Base-by-base conservation (phyloP, 352 stramenopile genomes). In the Thalassiosira mediterranea region DNA sequence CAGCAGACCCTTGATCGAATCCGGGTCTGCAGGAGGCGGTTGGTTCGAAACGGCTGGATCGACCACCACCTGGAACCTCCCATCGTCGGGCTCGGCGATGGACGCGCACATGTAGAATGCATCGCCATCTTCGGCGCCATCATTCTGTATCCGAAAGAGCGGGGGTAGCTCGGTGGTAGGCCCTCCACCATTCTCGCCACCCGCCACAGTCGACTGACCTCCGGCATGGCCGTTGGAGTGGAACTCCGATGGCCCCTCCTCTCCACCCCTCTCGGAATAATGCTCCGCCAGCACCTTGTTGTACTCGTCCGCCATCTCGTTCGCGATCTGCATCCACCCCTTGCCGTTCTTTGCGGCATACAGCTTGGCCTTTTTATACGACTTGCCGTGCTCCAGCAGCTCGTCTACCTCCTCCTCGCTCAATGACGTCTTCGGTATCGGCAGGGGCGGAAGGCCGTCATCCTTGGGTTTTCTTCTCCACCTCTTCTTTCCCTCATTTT, bases 51-150 rank as follows among this genome's bases (percentile, higher is more conserved):
- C 49, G 15, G 40, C 52, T 29, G 73, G 64, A 68, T 86, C 70
- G 32, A 92, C 72, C 4, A 79, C 44, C 52, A 91, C 88, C 17
- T 64, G 15, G 75, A 92, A 92, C 52, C 73, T 48, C 11, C 72
- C 69, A 59, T 73, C 60, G 13, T 62, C 37, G 23, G 46, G 25
- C 60, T 90, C 81, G 17, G 63, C 83, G 21, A 90, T 72, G 13
- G 86, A 54, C 51, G 76, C 82, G 69, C 49, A 86, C n/a, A 90
- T 80, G 51, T 88, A 92, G 74, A 90, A 88, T 25, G 59, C 19
- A 54, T 32, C 19, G 15, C n/a, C 29, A 2, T 8, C 17, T 19
- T 29, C 57, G 13, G 28, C 19, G 1, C 28, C 40, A 34, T 53
- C 63, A 60, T 64, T 58, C 38, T 58, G 26, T n/a, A 81, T 52